Percentiles rank a stretch among this genome's conserved stretches.
Conservation (phyloP, 805 yeast genomes). For the Sporopachydermia quercuum region DNA sequence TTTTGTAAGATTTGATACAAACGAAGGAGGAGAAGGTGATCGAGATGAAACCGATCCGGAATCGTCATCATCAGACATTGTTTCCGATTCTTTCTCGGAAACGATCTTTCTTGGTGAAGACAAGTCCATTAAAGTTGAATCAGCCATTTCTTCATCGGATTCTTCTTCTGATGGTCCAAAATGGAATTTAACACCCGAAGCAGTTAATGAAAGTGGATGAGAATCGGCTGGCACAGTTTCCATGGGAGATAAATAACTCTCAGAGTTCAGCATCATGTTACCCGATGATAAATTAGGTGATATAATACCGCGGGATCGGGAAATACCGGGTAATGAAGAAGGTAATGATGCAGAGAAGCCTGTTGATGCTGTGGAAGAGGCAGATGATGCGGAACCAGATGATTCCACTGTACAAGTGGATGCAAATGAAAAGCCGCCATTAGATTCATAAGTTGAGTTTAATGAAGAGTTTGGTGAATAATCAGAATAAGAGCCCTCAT, state of each 20-base stretch:
- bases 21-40: constrained; percentile 3
- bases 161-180: too few relatives aligned
- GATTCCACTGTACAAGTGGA: not conserved
- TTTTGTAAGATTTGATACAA: constrained; percentile 13
- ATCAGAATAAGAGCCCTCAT: not conserved
- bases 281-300: not conserved
- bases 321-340: not conserved
- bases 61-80: not conserved
- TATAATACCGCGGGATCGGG: not conserved
- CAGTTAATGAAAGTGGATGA: not conserved
- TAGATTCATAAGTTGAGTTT: too few relatives aligned
- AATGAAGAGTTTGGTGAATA: not conserved
- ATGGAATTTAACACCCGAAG: too few relatives aligned
- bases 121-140: not conserved
- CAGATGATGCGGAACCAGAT: not conserved
- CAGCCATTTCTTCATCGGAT: not conserved
- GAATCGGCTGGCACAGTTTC: not conserved
- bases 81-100: too few relatives aligned
- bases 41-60: not conserved
- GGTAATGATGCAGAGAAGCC: not conserved
- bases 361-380: not conserved
- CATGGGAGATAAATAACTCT: not conserved
- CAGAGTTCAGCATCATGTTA: not conserved
- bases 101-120: too few relatives aligned
- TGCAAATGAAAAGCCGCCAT: too few relatives aligned